Base-by-base conservation (phyloP, 208 protist genomes). In the Crithidia fasciculata region DNA sequence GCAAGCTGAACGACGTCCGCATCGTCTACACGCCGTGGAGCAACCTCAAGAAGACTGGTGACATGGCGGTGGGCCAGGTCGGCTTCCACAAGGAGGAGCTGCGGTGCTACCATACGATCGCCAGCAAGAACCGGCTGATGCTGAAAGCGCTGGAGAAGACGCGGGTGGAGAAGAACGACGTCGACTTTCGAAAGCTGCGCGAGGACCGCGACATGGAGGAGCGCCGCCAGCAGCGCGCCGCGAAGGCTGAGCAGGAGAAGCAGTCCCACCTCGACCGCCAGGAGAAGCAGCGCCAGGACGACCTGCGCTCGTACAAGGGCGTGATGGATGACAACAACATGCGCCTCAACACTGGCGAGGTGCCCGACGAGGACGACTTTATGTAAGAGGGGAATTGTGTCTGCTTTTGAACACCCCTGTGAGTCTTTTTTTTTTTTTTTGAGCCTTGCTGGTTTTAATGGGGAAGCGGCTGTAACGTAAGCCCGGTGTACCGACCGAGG, bases 11-110 rank as follows among this genome's bases (percentile, higher is more conserved):
- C 76, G 82, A 94, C 67, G 88, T 99, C 5, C 70, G 76, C 49
- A 81, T 99, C 7, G 95, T 99, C 10, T 99, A 99, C 88, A 99
- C 98, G 7, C 93, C 97, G 43, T 99, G 95, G 92, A 84, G 88
- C 68, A 99, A 99, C 86, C 82, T 99, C 44, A 94, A 98, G 60
- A 99, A 99, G 87, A 99, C 95, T 4, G 77, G 81, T 16, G 89
- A 83, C 57, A 99, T 99, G 98, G 98, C 93, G 16, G 89, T 94
- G 2, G 99, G 99, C 15, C 97, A 99, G 78, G 94, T 97, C 10
- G 86, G 96, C 19, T 99, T 99, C 77, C 94, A 98, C 80, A 86
- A 98, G 39, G 79, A 96, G 49, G 88, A 86, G 63, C 67, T 88
- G 56, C 90, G 97, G 16, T 80, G 78, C n/a, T 93, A 90, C 68